Evolutionary conservation across 257 asterid genomes (phyloP).

Genomic region (Capsicum chinense): DNA sequence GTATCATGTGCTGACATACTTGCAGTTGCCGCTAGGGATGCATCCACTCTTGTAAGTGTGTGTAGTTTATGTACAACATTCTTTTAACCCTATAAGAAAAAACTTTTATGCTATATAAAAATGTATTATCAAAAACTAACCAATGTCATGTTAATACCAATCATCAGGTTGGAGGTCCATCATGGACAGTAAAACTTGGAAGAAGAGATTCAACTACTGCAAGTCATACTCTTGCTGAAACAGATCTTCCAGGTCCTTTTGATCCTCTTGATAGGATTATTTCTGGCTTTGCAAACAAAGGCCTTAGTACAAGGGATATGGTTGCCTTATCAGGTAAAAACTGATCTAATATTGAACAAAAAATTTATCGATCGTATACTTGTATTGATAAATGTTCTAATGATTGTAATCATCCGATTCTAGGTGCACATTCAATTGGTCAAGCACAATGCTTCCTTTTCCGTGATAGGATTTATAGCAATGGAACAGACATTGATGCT

Average conservation of each 20-base stretch:
- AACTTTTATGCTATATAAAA: too few relatives aligned
- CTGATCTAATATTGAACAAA: neutral
- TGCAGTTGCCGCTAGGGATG: conserved; percentile 16
- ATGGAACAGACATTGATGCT: conserved; percentile 46
- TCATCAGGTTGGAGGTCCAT: conserved; percentile 9
- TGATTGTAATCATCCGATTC: rapidly evolving
- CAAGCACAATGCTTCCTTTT: conserved; percentile 36
- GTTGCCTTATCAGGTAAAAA: conserved; percentile 17
- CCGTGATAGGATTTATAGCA: conserved; percentile 48
- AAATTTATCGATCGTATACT: neutral
- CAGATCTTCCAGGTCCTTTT: neutral
- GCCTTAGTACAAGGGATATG: conserved; percentile 8
- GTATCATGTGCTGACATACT: conserved; percentile 11
- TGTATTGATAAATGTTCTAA: neutral
- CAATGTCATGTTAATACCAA: neutral
- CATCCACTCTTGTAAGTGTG: neutral
- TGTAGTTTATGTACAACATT: neutral
- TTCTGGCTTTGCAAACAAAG: neutral
- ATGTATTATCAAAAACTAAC: neutral
- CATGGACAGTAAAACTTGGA: conserved; percentile 23
- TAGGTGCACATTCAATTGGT: conserved; percentile 19
- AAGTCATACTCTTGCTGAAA: neutral
- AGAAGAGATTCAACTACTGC: conserved; percentile 23
- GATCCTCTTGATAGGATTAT: conserved; percentile 18
- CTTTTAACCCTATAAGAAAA: too few relatives aligned